phyloP scores from a whole-genome alignment of 352 stramenopile genomes.

The Phytopythium sindhum region DNA sequence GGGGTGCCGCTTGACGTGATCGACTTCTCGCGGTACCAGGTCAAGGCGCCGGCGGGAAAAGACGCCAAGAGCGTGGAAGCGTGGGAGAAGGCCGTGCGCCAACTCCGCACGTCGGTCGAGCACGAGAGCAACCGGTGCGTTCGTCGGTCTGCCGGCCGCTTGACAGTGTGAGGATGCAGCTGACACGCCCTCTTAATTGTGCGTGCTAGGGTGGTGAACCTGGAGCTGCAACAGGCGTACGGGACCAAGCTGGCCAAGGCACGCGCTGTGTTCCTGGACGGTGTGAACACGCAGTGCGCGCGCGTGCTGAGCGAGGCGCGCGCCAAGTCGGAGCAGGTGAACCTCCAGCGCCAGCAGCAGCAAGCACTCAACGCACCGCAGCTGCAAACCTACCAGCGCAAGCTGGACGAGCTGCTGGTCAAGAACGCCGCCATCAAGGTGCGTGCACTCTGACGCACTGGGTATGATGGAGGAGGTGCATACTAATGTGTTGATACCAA shows the following conservation, averaged over 20 bases:
- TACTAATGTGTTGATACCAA: neutral
- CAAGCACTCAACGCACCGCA: conserved; percentile 64
- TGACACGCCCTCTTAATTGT: neutral
- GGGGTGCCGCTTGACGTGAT: conserved; percentile 68
- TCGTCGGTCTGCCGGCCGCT: neutral
- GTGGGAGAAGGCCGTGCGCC: conserved; percentile 54
- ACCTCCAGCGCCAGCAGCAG: conserved; percentile 63
- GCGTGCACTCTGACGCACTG: neutral
- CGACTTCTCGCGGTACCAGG: conserved; percentile 69
- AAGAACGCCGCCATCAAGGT: conserved; percentile 70
- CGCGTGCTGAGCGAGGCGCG: conserved; percentile 37
- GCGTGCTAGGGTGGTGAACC: conserved; percentile 45
- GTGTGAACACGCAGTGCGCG: conserved; percentile 55
- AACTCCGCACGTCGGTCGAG: conserved; percentile 52
- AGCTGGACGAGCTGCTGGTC: conserved; percentile 53
- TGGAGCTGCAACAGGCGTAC: conserved; percentile 77
- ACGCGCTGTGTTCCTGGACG: conserved; percentile 55
- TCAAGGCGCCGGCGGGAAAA: conserved; percentile 39
- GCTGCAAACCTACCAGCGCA: conserved; percentile 49
- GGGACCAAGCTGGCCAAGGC: conserved; percentile 66
- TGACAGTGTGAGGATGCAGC: conserved; percentile 1
- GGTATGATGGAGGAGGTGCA: neutral
- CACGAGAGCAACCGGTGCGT: conserved; percentile 54
- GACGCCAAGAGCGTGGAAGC: conserved; percentile 30
- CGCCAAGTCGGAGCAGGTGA: conserved; percentile 41